Evolutionary conservation across 164 flowering plant genomes (phyloP), one percentile per base, ranked within the genome.

Genomic region (Platanus orientalis): DNA sequence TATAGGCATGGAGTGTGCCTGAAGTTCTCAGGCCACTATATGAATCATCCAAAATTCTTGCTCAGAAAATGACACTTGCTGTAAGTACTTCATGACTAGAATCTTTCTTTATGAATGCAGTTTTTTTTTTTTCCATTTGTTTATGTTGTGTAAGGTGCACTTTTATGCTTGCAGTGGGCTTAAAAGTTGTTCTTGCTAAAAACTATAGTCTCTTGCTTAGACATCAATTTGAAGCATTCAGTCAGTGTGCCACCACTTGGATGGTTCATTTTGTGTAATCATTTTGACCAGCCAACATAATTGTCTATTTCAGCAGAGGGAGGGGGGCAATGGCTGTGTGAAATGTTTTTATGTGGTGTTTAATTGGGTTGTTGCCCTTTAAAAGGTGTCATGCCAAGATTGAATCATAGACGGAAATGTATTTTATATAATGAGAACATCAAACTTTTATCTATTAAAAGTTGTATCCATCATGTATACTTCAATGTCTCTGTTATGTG

Each of bases 1-100:
- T n/a, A n/a, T 54, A 85, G 90, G 78, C 78, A 34, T 76, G 82
- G 78, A 80, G 84, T 69, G 93, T 82, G n/a, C 96, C 96, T 53
- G 96, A 89, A 64, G 92, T 89, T 47, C 78, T 89, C 25, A 73
- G 96, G 75, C 93, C 96, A 21, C 78, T 87, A 3, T 89, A 89
- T 50, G 92, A 85, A 65, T 87, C 96, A 3, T 83, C 96, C 16
- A 89, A 76, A 59, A 78, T 89, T 52, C 78, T 89, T 55, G 96
- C 96, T 13, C 93, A 87, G 75, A 89, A 85, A 69, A 84, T 77
- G 76, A 87, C 96, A 32, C 63, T 85, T 58, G 84, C 91, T 53
- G 96, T 89, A 70, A 80, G 85, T 24, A 61, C 4, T 9, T 26
- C 24, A 19, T n/a, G n/a, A n/a, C n/a, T n/a, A n/a, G n/a, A n/a